Evolutionary conservation across 768 basidiomycete species (phyloP).

Genomic region (Vararia minispora): DNA sequence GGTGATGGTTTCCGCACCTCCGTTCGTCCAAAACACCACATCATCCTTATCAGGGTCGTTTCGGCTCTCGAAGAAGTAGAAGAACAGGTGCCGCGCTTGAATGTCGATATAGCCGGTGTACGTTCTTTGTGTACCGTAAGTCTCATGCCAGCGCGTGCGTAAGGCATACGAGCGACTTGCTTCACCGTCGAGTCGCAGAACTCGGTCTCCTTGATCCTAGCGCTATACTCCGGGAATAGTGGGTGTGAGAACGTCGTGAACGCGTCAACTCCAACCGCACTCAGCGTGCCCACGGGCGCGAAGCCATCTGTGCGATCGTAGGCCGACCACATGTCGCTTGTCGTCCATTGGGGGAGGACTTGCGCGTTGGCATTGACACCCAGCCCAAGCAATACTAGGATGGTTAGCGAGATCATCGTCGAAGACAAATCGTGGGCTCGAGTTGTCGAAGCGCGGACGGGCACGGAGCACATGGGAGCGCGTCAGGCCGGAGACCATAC

Average conservation of each 20-base stretch:
- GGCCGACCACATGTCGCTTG: too few species aligned
- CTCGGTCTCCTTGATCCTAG: conserved; percentile 47
- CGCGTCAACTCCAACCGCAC: conserved; percentile 16
- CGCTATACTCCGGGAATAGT: conserved; percentile 38
- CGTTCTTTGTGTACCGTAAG: conserved; percentile 26
- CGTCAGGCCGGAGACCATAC: too few species aligned
- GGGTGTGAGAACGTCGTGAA: conserved; percentile 25
- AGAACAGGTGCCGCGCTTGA: conserved; percentile 53
- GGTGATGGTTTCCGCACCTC: too few species aligned
- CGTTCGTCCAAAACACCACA: conserved; percentile 29
- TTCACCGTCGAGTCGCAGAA: conserved; percentile 60
- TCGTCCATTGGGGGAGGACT: too few species aligned
- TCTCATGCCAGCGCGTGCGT: neutral
- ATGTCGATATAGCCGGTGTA: conserved; percentile 65
- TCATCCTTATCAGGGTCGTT: conserved; percentile 21
- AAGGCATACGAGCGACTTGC: conserved; percentile 18
- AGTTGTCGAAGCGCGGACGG: too few species aligned
- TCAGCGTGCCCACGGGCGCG: conserved; percentile 5
- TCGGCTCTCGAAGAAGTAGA: conserved; percentile 48
- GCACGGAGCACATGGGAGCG: too few species aligned
- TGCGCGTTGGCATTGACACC: too few species aligned
- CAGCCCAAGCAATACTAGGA: too few species aligned
- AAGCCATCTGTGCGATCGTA: too few species aligned
- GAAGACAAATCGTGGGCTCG: too few species aligned
- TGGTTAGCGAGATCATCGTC: too few species aligned